Percentiles rank a stretch among this genome's conserved stretches.
These are phyloP conservation scores for Chrysoporthe austroafricana DNA, from an alignment of 2,329 filamentous ascomycete species.

Conservation along the genomic window DNA sequence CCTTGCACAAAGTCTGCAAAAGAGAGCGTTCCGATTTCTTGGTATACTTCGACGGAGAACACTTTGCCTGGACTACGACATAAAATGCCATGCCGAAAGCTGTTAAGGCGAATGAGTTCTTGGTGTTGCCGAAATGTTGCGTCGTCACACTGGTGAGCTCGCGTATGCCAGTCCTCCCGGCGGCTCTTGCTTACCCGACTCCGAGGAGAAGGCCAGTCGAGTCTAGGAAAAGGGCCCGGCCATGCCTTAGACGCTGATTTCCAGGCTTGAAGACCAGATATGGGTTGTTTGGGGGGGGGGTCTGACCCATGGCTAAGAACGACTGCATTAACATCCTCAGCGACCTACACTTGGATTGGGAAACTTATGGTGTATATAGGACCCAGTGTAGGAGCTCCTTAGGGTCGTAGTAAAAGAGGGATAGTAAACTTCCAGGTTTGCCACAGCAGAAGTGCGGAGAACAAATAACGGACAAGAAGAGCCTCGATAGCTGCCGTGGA, in stretches of 20 bases:
- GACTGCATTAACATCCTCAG: neutral
- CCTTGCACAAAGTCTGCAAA: constrained; percentile 30
- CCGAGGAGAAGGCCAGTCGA: constrained; percentile 30
- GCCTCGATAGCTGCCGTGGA: too few species aligned
- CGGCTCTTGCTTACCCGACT: constrained; percentile 29
- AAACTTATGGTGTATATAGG: neutral
- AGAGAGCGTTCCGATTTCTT: constrained; percentile 32
- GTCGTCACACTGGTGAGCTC: constrained; percentile 3
- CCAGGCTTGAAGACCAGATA: too few species aligned
- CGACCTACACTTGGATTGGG: neutral
- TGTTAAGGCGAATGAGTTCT: constrained; percentile 35
- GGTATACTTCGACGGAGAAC: constrained; percentile 32
- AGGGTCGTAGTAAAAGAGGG: constrained; percentile 11
- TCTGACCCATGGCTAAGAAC: constrained; percentile 10
- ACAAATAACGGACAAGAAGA: too few species aligned
- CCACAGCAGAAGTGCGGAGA: too few species aligned
- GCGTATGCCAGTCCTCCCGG: neutral
- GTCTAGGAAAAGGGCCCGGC: constrained; percentile 31
- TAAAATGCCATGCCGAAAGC: constrained; percentile 33
- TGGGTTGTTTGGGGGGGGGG: neutral
- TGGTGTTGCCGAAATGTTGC: neutral
- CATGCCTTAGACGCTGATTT: constrained; percentile 29
- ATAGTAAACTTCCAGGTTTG: constrained; percentile 16
- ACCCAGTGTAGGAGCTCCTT: constrained; percentile 22
- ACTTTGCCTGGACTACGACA: constrained; percentile 32